Evolutionary conservation across 2,329 filamentous ascomycete species (phyloP), one percentile per base, ranked within the genome.

Genomic region (Trichoderma citrinoviride): DNA sequence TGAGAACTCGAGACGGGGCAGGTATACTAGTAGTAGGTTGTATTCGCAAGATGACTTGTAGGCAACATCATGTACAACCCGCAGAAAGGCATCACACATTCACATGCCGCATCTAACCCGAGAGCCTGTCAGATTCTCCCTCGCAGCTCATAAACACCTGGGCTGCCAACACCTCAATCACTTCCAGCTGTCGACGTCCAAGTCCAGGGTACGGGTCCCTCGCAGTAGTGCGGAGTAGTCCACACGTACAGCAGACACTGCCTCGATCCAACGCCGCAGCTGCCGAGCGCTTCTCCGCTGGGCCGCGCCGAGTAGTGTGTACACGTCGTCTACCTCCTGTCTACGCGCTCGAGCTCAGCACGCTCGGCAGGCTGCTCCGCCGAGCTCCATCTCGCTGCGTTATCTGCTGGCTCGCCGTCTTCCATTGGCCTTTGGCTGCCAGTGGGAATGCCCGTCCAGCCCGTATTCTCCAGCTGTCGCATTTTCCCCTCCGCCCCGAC

Each of bases 351-450:
- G 23, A 17, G 54, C 21, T n/a, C 37, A 43, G 44, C 43, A 50
- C 56, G 17, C n/a, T 53, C 43, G 10, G 37, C 46, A 44, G 21
- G 23, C 10, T 50, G 37, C 60, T 62, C 60, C 60, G 60, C 60
- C 25, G 37, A 52, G 40, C 58, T 54, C 60, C 60, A 54, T 62
- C 60, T 15, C 7, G 60, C 60, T 44, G 60, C 60, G 49, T 62
- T 62, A 62, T 62, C 60, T 62, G 40, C 49, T 29, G 57, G 29
- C 25, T 52, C 29, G 49, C 19, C 27, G 49, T 21, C 49, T 52
- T 52, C 27, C 49, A 52, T 52, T 52, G 49, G 49, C 37, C 60
- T 60, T 41, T 41, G 40, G 44, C 40, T 61, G 58, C 23, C 54
- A 33, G 53, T 44, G 33, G 53, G 53, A 56, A 56, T 27, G 52